Evolutionary conservation across 306 rosid genomes (phyloP).

Genomic region (Rubus idaeus): DNA sequence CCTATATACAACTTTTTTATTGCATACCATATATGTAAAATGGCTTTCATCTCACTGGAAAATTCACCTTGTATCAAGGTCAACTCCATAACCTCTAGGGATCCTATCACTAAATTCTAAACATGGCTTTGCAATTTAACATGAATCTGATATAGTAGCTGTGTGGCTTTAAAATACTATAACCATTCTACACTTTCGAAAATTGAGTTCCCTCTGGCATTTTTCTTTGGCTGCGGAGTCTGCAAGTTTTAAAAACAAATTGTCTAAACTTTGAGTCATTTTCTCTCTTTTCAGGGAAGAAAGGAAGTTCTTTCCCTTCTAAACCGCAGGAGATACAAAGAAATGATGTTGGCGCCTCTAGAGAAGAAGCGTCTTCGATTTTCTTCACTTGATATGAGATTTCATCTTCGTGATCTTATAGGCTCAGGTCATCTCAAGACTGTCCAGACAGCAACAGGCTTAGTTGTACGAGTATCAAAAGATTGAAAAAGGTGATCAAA

Average conservation of each 20-base stretch:
- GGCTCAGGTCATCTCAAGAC: conserved; percentile 80
- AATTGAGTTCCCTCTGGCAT: not conserved
- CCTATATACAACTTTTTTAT: not conserved
- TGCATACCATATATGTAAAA: not conserved
- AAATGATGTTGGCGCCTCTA: conserved; percentile 73
- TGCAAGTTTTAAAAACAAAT: not conserved
- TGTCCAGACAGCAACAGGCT: conserved; percentile 64
- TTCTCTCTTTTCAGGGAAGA: conserved; percentile 68
- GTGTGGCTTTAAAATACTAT: not conserved
- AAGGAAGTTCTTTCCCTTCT: conserved; percentile 81
- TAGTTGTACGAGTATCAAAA: conserved; percentile 68
- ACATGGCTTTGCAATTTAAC: too few species aligned
- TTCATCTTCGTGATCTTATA: conserved; percentile 86
- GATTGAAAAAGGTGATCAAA: conserved; percentile 43
- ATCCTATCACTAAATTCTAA: too few species aligned
- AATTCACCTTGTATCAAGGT: not conserved
- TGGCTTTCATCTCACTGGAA: not conserved
- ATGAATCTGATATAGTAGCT: too few species aligned
- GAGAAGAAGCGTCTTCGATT: conserved; percentile 80
- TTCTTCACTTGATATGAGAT: conserved; percentile 77
- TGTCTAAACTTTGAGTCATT: not conserved
- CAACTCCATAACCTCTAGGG: too few species aligned
- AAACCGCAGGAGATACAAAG: conserved; percentile 66
- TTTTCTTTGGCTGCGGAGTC: not conserved
- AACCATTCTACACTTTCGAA: not conserved